Conservation (phyloP, 2,329 filamentous ascomycete species). For the Didymella exigua region DNA sequence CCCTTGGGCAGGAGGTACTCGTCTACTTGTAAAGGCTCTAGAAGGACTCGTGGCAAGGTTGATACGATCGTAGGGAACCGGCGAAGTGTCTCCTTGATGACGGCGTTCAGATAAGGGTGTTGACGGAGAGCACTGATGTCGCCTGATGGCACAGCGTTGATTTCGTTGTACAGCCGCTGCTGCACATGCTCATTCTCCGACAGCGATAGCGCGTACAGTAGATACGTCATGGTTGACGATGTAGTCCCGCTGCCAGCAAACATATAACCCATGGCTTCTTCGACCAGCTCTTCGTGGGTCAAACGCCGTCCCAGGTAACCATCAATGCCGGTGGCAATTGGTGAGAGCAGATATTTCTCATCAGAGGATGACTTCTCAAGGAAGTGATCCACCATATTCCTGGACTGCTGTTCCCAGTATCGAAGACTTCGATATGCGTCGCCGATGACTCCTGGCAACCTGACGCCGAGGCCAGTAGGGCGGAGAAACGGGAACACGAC, state of each 20-base stretch:
- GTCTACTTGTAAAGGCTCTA: background rate
- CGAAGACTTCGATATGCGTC: background rate
- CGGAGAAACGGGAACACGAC: background rate
- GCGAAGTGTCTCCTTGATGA: background rate
- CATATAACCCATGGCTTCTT: background rate
- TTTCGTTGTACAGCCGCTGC: background rate
- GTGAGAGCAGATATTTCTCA: background rate
- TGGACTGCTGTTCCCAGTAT: background rate
- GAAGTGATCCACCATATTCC: background rate
- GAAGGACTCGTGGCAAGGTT: background rate
- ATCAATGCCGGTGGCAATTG: background rate
- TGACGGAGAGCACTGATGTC: background rate
- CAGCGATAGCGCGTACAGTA: background rate
- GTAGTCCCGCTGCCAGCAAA: background rate
- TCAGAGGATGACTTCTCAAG: background rate
- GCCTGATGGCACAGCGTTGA: background rate
- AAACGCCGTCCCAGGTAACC: background rate
- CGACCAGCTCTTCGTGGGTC: background rate
- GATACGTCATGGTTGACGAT: background rate
- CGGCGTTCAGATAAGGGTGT: background rate
- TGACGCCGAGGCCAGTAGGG: background rate
- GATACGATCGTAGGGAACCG: background rate
- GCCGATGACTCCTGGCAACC: background rate
- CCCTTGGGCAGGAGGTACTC: background rate
- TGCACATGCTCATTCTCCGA: background rate